These are phyloP conservation scores for Monotropa hypopitys DNA, from an alignment of 179 eudicot species.

Conservation along the genomic window DNA sequence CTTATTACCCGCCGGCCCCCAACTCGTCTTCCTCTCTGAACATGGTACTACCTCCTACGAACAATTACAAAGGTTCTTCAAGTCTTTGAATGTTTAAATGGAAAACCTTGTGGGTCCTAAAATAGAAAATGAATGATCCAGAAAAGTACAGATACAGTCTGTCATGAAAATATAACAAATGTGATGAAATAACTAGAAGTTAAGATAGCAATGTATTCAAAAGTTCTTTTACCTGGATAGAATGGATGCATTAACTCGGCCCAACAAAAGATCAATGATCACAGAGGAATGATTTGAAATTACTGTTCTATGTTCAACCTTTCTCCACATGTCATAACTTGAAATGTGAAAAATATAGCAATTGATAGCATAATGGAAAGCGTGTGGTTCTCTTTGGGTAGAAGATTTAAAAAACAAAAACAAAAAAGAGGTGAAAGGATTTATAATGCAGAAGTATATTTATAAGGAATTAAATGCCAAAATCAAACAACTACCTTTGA, in stretches of 20 bases:
- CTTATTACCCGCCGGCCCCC: too few species aligned
- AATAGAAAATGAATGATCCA: not conserved
- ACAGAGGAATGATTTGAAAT: too few species aligned
- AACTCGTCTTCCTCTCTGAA: too few species aligned
- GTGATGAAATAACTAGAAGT: not conserved
- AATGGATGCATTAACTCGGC: conserved; percentile 1
- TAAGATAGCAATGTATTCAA: not conserved
- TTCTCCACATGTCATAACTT: not conserved
- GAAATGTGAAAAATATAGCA: not conserved
- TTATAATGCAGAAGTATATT: not conserved
- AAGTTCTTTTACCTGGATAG: not conserved
- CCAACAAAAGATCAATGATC: too few species aligned
- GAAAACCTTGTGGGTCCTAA: not conserved
- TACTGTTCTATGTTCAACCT: not conserved
- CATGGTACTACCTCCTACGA: too few species aligned
- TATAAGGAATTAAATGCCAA: not conserved
- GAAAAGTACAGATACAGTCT: not conserved
- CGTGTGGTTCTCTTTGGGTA: not conserved
- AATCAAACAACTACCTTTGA: conserved; percentile 53
- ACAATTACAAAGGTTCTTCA: not conserved
- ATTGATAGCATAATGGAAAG: not conserved
- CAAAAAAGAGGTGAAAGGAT: not conserved
- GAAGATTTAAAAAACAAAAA: not conserved
- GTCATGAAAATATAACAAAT: not conserved
- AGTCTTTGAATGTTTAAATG: not conserved